Base-by-base conservation (phyloP, 352 stramenopile genomes). In the Pythium myriotylum region DNA sequence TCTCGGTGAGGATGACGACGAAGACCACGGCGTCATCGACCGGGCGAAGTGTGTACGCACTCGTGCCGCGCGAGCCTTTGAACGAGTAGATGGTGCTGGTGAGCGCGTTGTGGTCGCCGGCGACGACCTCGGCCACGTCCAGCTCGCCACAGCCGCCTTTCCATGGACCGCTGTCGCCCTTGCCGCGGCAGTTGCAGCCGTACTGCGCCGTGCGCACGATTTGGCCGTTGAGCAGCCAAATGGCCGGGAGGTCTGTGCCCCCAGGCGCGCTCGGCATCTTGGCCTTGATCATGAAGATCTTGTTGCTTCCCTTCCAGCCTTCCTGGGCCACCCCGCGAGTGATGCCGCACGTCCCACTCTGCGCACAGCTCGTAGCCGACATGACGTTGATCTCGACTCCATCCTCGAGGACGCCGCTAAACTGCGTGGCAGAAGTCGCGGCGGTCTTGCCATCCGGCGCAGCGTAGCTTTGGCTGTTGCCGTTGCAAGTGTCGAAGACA, bases 281-380 rank as follows among this genome's bases (percentile, higher is more conserved):
- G 7, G 63, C 71, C 58, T 79, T 78, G 35, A 79, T 50, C 57
- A 82, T 76, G 50, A 85, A 83, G 39, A 85, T 80, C 66, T 85
- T 85, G 55, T 74, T 67, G 57, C 59, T 65, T 12, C 73, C 65
- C 24, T 59, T 63, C 70, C 73, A 81, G 3, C 73, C 73, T 64
- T 70, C 51, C 6, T 74, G 49, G 1, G 73, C 67, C 22, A 77
- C 59, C 4, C 73, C 73, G 14, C 67, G 59, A 7, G 54, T 35
- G 16, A 72, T 59, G 5, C 71, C 73, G 61, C 70, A 79, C 9
- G 37, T 52, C 0, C 42, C 67, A 1, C 22, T 63, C 8, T 62
- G 51, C 3, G 42, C 22, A 29, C 68, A 81, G 17, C 24, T 63
- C n/a, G 26, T 65, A 2, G 26, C 43, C 2, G 68, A 78, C 71